These are phyloP conservation scores for Pisolithus tinctorius DNA, from an alignment of 768 basidiomycete species.

Conservation along the genomic window DNA sequence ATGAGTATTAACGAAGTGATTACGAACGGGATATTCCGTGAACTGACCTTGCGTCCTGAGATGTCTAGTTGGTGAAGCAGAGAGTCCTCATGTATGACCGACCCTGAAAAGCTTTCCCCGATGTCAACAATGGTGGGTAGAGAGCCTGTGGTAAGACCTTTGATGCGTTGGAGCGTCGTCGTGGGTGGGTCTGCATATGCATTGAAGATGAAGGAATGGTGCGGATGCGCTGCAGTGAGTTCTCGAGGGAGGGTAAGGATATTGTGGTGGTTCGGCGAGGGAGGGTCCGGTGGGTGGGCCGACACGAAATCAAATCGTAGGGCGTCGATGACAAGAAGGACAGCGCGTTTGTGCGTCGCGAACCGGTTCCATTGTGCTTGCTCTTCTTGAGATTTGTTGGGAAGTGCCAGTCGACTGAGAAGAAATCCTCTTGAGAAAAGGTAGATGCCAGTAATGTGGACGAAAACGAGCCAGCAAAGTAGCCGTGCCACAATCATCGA, in stretches of 20 bases:
- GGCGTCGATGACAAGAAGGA: constrained; percentile 86
- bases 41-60: constrained; percentile 52
- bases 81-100: constrained; percentile 84
- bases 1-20: too few relatives aligned
- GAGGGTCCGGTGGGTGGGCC: constrained; percentile 48
- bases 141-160: constrained; percentile 91
- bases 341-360: constrained; percentile 71
- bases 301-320: constrained; percentile 92
- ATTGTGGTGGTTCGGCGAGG: constrained; percentile 72
- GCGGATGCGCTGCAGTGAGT: constrained; percentile 56
- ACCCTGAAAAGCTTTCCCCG: constrained; percentile 88
- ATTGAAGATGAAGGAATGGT: constrained; percentile 81
- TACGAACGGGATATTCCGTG: background rate
- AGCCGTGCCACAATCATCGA: too few relatives aligned
- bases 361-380: constrained; percentile 31
- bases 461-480: constrained; percentile 44
- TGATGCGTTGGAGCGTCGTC: constrained; percentile 89
- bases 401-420: constrained; percentile 51
- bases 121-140: constrained; percentile 93
- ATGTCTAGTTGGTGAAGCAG: constrained; percentile 64
- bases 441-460: constrained; percentile 77
- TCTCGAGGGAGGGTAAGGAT: constrained; percentile 73
- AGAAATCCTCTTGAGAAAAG: constrained; percentile 93
- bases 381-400: constrained; percentile 43
- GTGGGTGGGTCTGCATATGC: constrained; percentile 93